These are phyloP conservation scores for Cladorrhinum sp. DNA, from an alignment of 2,329 filamentous ascomycete species.

Conservation along the genomic window DNA sequence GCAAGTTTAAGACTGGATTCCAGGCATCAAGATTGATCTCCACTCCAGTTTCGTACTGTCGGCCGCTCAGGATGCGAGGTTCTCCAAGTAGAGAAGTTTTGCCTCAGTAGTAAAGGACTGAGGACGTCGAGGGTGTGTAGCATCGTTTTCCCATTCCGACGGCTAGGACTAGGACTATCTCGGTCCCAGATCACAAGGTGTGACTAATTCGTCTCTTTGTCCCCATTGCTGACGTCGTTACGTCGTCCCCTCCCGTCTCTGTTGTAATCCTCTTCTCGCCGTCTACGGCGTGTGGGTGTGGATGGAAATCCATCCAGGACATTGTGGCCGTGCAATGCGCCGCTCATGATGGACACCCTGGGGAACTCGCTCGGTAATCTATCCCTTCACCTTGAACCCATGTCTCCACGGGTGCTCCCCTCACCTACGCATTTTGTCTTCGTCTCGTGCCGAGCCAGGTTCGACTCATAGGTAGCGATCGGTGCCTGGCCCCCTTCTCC, in stretches of 20 bases:
- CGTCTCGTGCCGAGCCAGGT: background rate
- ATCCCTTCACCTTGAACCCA: background rate
- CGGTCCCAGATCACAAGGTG: background rate
- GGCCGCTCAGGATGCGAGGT: constrained; percentile 5
- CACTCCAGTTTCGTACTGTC: constrained; percentile 1
- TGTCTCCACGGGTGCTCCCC: background rate
- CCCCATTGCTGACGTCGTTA: background rate
- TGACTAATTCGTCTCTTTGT: background rate
- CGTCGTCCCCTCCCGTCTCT: background rate
- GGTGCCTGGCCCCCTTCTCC: constrained; percentile 4
- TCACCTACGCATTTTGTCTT: too few relatives aligned
- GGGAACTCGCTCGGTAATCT: background rate
- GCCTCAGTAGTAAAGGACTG: background rate
- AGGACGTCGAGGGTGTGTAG: background rate
- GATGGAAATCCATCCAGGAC: background rate
- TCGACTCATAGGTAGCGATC: background rate
- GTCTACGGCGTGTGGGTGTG: background rate
- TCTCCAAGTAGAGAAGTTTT: background rate
- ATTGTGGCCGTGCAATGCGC: background rate
- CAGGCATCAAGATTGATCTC: constrained; percentile 7
- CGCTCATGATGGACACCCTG: background rate
- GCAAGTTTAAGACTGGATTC: background rate
- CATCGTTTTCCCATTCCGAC: background rate
- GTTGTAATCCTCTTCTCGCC: background rate
- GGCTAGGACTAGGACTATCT: background rate